A percentile compares a stretch with the other conserved stretches of the same genome.
phyloP scores from a whole-genome alignment of 805 yeast species.

The Candida glaebosa region DNA sequence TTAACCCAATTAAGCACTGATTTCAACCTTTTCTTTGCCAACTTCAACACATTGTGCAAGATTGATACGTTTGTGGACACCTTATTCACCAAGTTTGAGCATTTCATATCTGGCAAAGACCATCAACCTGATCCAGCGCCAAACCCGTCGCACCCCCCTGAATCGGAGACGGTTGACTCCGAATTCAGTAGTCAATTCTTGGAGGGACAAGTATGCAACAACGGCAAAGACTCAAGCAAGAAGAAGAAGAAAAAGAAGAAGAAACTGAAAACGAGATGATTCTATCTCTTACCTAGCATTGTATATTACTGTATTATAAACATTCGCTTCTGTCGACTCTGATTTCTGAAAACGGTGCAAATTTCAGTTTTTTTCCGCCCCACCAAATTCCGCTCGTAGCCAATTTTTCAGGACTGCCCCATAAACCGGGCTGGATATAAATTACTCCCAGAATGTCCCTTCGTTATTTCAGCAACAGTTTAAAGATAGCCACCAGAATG shows the following conservation, averaged over 20 bases:
- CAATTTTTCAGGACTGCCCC: not conserved
- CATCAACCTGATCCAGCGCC: conserved; percentile 3
- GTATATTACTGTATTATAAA: conserved; percentile 1
- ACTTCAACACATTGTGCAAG: conserved; percentile 30
- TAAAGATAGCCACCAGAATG: conserved; percentile 17
- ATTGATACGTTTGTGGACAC: conserved; percentile 26
- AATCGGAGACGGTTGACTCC: conserved; percentile 13
- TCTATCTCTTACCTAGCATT: not conserved
- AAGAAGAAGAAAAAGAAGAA: conserved; percentile 29
- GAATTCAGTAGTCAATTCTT: conserved; percentile 30
- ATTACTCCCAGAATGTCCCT: not conserved
- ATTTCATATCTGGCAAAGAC: conserved; percentile 9
- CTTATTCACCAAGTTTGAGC: conserved; percentile 23
- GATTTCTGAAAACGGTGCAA: too few species aligned
- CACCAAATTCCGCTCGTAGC: not conserved
- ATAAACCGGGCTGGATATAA: not conserved
- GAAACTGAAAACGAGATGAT: conserved; percentile 20
- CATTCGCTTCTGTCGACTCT: too few species aligned
- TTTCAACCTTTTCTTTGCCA: conserved; percentile 22
- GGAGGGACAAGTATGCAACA: conserved; percentile 22
- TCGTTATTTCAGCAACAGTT: not conserved
- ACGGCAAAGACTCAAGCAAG: conserved; percentile 8
- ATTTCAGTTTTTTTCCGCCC: not conserved
- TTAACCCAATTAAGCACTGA: conserved; percentile 14
- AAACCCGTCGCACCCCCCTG: conserved; percentile 4